Evolutionary conservation across 2,329 filamentous ascomycete genomes (phyloP).

Genomic region (Fragosphaeria purpurea): DNA sequence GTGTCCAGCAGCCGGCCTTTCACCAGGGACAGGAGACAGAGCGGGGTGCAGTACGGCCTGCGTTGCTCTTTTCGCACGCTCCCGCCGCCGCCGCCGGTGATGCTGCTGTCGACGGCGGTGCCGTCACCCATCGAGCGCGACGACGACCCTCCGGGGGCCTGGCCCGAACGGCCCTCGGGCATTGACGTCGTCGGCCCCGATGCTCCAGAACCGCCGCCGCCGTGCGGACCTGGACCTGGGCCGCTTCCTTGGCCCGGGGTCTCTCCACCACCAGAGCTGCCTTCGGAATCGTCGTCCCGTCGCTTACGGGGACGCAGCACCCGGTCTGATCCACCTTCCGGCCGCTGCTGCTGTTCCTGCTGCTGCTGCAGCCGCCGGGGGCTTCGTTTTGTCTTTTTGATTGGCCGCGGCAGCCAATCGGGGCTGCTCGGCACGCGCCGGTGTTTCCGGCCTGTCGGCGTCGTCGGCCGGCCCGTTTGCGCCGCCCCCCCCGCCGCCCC

Average conservation of each 20-base stretch:
- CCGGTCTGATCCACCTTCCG: neutral
- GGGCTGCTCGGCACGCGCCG: conserved; percentile 7
- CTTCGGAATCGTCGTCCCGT: neutral
- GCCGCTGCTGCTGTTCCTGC: neutral
- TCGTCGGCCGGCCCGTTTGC: neutral
- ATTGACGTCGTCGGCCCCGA: neutral
- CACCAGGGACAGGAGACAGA: conserved; percentile 7
- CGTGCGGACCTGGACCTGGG: neutral
- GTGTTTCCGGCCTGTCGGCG: neutral
- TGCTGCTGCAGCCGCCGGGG: neutral
- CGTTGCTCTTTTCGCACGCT: neutral
- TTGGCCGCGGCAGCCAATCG: conserved; percentile 1
- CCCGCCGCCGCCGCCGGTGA: no score
- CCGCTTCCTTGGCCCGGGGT: neutral
- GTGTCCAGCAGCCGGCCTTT: neutral
- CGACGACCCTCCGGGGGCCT: no score
- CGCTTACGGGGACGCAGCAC: neutral
- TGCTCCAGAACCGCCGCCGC: neutral
- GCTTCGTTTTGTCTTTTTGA: neutral
- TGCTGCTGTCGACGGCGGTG: no score
- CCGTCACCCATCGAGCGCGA: no score
- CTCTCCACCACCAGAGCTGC: neutral
- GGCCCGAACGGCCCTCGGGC: no score
- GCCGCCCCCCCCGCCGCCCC: no score
- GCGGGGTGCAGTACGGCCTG: conserved; percentile 4